These are phyloP conservation scores for Nicotiana rustica DNA, from an alignment of 305 asterid genomes.

Conservation along the genomic window DNA sequence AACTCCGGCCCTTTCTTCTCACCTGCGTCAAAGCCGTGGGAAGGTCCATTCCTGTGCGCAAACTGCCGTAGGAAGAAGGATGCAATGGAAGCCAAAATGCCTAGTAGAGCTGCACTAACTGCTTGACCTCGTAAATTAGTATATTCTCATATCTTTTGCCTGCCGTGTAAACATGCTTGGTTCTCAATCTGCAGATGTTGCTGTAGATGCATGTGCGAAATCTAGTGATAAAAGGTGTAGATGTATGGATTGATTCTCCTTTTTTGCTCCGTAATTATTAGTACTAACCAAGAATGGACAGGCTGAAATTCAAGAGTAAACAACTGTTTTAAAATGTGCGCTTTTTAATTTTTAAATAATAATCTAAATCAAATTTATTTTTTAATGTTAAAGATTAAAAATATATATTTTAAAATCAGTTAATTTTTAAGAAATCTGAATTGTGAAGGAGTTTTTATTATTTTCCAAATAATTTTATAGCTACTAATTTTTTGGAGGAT, in stretches of 20 bases:
- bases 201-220: conserved; percentile 44
- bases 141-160: conserved; percentile 44
- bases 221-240: conserved; percentile 42
- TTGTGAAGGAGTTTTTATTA: too few relatives aligned
- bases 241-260: conserved; percentile 33
- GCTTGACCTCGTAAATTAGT: conserved; percentile 46
- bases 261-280: conserved; percentile 37
- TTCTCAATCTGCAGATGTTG: conserved; percentile 41
- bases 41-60: conserved; percentile 95
- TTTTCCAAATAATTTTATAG: too few relatives aligned
- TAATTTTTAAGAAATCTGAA: too few relatives aligned
- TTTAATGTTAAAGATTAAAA: too few relatives aligned
- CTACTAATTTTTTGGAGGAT: too few relatives aligned
- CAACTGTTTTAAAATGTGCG: too few relatives aligned
- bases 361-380: too few relatives aligned
- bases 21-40: conserved; percentile 92
- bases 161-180: conserved; percentile 50
- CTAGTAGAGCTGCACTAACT: conserved; percentile 48
- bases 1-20: conserved; percentile 90
- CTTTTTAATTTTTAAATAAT: too few relatives aligned
- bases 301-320: not conserved
- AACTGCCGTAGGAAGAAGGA: conserved; percentile 73
- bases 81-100: conserved; percentile 71
- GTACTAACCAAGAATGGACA: conserved; percentile 39
- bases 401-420: too few relatives aligned